Conservation (phyloP, 495 filamentous ascomycete genomes). For the Penicillium turbatum region DNA sequence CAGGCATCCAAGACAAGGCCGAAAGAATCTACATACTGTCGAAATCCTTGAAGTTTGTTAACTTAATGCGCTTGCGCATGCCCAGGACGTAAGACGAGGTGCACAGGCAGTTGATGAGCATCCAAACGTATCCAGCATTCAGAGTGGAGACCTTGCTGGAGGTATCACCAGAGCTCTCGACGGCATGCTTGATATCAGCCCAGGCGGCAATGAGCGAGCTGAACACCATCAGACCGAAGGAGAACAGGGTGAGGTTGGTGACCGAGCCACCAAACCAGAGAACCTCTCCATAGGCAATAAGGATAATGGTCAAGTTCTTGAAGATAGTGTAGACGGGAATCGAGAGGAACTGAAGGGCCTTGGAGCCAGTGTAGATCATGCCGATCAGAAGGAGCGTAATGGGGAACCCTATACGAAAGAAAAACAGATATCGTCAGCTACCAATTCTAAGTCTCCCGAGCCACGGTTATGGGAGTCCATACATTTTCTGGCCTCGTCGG, state of each 20-base stretch:
- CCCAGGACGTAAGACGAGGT: conserved; percentile 83
- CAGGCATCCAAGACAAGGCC: conserved; percentile 1
- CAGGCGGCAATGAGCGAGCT: conserved; percentile 94
- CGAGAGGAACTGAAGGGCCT: conserved; percentile 93
- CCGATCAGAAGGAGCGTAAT: conserved; percentile 94
- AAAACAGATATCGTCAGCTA: conserved; percentile 20
- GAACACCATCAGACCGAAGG: conserved; percentile 96
- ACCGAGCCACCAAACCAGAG: conserved; percentile 98
- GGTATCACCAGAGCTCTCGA: conserved; percentile 58
- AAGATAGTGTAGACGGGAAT: conserved; percentile 99
- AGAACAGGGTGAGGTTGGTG: conserved; percentile 80
- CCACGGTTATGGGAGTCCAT: conserved; percentile 24
- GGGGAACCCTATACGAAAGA: conserved; percentile 72
- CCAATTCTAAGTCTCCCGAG: conserved; percentile 1
- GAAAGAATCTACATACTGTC: conserved; percentile 67
- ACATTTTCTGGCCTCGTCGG: conserved; percentile 91
- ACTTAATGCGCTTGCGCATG: conserved; percentile 98
- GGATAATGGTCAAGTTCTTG: conserved; percentile 98
- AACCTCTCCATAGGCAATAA: conserved; percentile 98
- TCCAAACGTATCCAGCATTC: conserved; percentile 97
- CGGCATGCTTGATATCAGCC: conserved; percentile 92
- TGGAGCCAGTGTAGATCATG: conserved; percentile 98
- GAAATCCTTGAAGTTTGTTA: conserved; percentile 99
- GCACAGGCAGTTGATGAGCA: conserved; percentile 96
- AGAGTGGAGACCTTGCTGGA: conserved; percentile 77